Evolutionary conservation across 371 early-diverging fungal genomes (phyloP), one percentile per base, ranked within the genome.

Genomic region (Circinella minor): DNA sequence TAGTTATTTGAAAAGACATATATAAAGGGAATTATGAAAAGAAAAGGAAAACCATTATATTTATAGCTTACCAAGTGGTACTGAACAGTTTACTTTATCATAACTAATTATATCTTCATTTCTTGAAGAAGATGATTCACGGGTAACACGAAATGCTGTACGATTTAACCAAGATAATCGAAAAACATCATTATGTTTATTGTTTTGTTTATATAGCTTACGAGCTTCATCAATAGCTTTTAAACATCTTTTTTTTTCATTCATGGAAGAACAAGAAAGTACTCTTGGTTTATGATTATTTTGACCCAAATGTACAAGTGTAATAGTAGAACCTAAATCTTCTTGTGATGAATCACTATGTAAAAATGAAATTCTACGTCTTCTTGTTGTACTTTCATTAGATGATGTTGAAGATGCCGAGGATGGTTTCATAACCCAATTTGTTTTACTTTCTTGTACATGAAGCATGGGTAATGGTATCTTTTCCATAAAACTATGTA

Each of bases 171-270:
- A 11, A 18, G 5, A 6, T 9, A 57, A 7, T 6, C 36, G 27
- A n/a, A 57, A 57, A 18, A 27, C 27, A 9, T 57, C 27, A 4
- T 34, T 57, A 17, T 57, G 18, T 18, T 34, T 57, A 5, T 57
- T 57, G 14, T 57, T 18, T 0, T 27, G 5, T n/a, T 57, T 34
- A 27, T 57, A 51, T 15, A 13, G 43, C 61, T 81, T 81, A 51
- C 85, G 81, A 73, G 90, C 90, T 69, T 90, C 86, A 68, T 87
- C 85, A 63, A 95, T 91, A 69, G 88, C 86, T 59, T 91, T 90
- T 64, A 87, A 76, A 94, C 95, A 95, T 55, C 92, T 82, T 65
- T 83, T 82, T 36, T 91, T 84, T 64, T 91, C 93, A 0, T 90
- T 88, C 43, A 43, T 43, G 39, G 48, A 18, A n/a, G n/a, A 37